Percentiles rank a stretch among this genome's conserved stretches.
These are phyloP conservation scores for Trichoderma sp. DNA, from an alignment of 2,329 filamentous ascomycete species.

Conservation along the genomic window DNA sequence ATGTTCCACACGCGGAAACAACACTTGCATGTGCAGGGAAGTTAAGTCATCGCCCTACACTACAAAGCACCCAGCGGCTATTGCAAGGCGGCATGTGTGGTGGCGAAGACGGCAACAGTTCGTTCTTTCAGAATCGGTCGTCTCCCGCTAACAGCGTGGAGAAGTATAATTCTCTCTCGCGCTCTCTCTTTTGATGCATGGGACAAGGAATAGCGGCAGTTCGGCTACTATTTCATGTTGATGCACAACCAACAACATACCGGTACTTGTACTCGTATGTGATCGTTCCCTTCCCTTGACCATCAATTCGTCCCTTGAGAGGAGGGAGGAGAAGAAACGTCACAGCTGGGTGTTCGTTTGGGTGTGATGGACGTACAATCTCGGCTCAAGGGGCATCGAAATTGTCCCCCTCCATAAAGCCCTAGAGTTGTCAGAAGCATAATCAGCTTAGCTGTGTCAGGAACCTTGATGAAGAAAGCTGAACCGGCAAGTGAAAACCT, in stretches of 20 bases:
- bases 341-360: background rate
- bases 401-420: background rate
- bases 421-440: background rate
- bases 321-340: background rate
- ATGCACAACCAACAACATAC: background rate
- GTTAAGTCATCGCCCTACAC: conserved; percentile 7
- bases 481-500: conserved; percentile 5
- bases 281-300: background rate
- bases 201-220: conserved; percentile 6
- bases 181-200: background rate
- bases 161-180: background rate
- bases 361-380: background rate
- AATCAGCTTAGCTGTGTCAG: conserved; percentile 1
- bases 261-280: background rate
- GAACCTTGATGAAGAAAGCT: conserved; percentile 1
- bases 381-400: background rate
- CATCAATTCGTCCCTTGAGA: background rate
- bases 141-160: background rate
- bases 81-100: background rate
- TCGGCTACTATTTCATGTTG: conserved; percentile 16
- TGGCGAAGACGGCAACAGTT: background rate
- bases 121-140: background rate
- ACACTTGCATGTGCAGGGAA: conserved; percentile 1
- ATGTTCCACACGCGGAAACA: background rate
- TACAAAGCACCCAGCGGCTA: background rate